Evolutionary conservation across 371 early-diverging fungal species (phyloP).

Genomic region (Mucor mucedo): DNA sequence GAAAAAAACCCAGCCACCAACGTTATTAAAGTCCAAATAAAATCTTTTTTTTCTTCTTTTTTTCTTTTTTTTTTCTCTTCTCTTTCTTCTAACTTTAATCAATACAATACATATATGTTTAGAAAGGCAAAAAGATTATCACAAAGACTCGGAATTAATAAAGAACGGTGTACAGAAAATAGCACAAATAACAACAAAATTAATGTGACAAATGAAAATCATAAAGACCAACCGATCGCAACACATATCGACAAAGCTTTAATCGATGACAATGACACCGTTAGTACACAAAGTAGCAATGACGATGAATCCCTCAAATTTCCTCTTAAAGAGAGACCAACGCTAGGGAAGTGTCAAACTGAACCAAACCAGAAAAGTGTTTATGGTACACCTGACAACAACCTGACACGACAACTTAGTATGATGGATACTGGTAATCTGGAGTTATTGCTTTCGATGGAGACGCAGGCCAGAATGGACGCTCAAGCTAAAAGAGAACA

Average conservation of each 20-base stretch:
- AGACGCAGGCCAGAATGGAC: conserved; percentile 33
- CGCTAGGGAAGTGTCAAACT: conserved; percentile 12
- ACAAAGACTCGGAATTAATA: conserved; percentile 21
- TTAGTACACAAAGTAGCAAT: conserved; percentile 10
- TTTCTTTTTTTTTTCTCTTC: neutral
- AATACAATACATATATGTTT: conserved; percentile 15
- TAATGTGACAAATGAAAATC: neutral
- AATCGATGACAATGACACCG: conserved; percentile 7
- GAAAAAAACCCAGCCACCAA: neutral
- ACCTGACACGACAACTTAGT: conserved; percentile 4
- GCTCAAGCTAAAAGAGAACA: conserved; percentile 22
- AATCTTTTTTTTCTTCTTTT: conserved; percentile 1
- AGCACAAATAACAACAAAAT: neutral
- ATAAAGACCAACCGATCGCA: neutral
- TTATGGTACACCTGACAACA: neutral
- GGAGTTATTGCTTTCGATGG: conserved; percentile 26
- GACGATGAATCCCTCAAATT: neutral
- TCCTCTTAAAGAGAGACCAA: conserved; percentile 6
- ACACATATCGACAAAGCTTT: neutral
- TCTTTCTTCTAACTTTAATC: neutral
- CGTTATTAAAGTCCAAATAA: neutral
- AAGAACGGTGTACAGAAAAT: conserved; percentile 12
- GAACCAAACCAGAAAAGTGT: conserved; percentile 1
- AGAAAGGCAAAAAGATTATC: conserved; percentile 26
- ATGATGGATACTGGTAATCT: conserved; percentile 19